Percentiles rank a stretch among this genome's conserved stretches.
Evolutionary conservation across 192 early-diverging fungal genomes (phyloP).

Genomic region (Backusella mclennaniae): DNA sequence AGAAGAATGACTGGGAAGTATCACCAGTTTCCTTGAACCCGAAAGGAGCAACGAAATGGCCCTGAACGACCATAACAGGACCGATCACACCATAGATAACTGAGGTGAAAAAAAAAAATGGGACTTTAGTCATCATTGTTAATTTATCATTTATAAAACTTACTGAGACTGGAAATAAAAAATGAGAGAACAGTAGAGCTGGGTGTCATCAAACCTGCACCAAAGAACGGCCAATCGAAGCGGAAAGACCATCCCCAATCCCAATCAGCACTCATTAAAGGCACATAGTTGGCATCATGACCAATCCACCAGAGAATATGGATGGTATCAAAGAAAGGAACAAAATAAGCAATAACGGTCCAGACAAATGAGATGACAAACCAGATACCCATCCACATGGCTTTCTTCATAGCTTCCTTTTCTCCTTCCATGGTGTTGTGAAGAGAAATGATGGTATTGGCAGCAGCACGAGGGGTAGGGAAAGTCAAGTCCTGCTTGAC

Average conservation of each 20-base stretch:
- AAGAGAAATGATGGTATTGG: conserved; percentile 58
- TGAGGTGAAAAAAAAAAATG: neutral
- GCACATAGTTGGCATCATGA: conserved; percentile 33
- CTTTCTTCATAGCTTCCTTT: conserved; percentile 47
- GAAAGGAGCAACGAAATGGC: conserved; percentile 26
- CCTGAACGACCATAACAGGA: conserved; percentile 48
- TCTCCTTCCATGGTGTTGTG: conserved; percentile 49
- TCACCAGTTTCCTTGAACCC: conserved; percentile 33
- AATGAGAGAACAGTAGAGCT: conserved; percentile 53
- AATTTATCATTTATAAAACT: neutral
- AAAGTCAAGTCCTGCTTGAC: conserved; percentile 68
- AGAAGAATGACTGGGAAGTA: conserved; percentile 62
- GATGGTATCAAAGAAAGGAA: conserved; percentile 42
- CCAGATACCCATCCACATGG: conserved; percentile 45
- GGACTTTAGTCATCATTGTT: neutral
- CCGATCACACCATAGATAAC: conserved; percentile 58
- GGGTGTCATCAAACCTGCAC: conserved; percentile 63
- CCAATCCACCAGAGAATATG: conserved; percentile 55
- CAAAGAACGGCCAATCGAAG: conserved; percentile 60
- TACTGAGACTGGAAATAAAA: conserved; percentile 45
- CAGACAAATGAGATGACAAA: conserved; percentile 46
- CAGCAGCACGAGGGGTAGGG: conserved; percentile 65
- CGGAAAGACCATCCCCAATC: conserved; percentile 45
- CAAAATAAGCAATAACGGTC: conserved; percentile 51
- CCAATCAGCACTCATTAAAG: conserved; percentile 49